Conservation (phyloP, 768 basidiomycete genomes). For the Ephemerocybe angulata region DNA sequence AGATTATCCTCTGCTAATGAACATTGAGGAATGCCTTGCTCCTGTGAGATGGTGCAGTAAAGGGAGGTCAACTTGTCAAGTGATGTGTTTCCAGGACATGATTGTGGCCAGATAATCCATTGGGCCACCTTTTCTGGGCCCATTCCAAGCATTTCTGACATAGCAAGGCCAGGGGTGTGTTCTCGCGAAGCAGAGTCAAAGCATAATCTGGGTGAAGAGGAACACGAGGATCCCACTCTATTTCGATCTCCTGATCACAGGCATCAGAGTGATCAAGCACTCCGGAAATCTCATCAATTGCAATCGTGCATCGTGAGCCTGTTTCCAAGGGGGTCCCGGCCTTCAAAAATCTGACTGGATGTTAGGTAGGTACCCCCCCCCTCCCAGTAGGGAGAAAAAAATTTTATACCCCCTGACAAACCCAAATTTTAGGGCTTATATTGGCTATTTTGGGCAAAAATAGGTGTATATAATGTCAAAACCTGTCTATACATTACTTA, state of each 20-base stretch:
- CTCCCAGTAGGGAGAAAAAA: too few species aligned
- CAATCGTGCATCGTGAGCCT: background rate
- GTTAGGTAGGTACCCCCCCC: too few species aligned
- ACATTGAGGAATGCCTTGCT: constrained; percentile 20
- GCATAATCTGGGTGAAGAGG: background rate
- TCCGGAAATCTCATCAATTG: constrained; percentile 18
- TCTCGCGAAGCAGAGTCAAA: background rate
- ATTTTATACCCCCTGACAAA: too few species aligned
- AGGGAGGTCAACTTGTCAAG: constrained; percentile 20
- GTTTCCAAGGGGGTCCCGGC: too few species aligned
- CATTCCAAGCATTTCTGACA: constrained; percentile 17
- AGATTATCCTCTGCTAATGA: constrained; percentile 24
- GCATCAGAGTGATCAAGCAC: constrained; percentile 18
- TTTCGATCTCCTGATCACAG: constrained; percentile 9
- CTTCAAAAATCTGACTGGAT: too few species aligned
- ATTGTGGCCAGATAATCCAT: constrained; percentile 14
- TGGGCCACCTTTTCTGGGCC: constrained; percentile 18
- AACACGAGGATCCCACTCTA: background rate
- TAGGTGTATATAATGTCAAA: background rate
- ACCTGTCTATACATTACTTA: background rate
- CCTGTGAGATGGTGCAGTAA: constrained; percentile 19
- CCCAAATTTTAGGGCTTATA: too few species aligned
- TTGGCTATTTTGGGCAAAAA: too few species aligned
- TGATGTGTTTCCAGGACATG: constrained; percentile 15
- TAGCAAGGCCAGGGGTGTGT: constrained; percentile 18